A percentile compares a stretch with the other conserved stretches of the same genome.
These are phyloP conservation scores for Symmetrospora coprosmae DNA, from an alignment of 768 basidiomycete species.

Conservation along the genomic window DNA sequence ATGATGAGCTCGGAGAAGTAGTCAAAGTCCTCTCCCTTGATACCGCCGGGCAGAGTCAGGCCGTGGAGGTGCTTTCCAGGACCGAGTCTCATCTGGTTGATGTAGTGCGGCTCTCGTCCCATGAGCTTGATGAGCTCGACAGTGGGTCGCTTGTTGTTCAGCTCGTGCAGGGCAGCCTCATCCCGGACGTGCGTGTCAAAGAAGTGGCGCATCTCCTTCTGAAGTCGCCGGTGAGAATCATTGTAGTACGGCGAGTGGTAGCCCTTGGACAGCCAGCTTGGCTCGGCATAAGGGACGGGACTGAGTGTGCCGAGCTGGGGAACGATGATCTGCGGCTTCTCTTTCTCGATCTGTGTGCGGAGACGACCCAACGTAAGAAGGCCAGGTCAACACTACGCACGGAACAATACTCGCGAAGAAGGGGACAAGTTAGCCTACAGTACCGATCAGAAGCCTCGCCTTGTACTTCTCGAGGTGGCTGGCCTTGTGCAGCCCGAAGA, in stretches of 20 bases:
- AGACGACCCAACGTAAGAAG: neutral
- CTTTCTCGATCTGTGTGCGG: neutral
- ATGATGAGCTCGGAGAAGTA: constrained; percentile 81
- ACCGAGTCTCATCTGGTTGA: constrained; percentile 84
- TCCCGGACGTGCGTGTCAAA: constrained; percentile 55
- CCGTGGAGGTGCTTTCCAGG: constrained; percentile 80
- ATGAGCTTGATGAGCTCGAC: constrained; percentile 63
- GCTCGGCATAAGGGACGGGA: constrained; percentile 73
- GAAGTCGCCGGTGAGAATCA: constrained; percentile 55
- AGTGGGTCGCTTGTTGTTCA: constrained; percentile 75
- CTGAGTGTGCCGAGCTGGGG: constrained; percentile 50
- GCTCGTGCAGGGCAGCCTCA: constrained; percentile 66
- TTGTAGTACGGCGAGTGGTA: constrained; percentile 67
- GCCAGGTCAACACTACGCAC: neutral
- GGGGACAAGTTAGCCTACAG: neutral
- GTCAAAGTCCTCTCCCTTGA: constrained; percentile 70
- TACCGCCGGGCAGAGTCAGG: constrained; percentile 54
- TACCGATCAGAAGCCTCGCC: constrained; percentile 12
- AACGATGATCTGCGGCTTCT: constrained; percentile 28
- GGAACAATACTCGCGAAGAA: neutral
- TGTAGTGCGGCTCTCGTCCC: constrained; percentile 44
- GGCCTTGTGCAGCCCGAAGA: constrained; percentile 74
- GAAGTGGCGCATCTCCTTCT: constrained; percentile 53
- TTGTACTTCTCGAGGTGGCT: constrained; percentile 51
- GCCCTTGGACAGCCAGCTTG: constrained; percentile 53